Evolutionary conservation across 495 filamentous ascomycete genomes (phyloP).

Genomic region (Aspergillus cavernicola): DNA sequence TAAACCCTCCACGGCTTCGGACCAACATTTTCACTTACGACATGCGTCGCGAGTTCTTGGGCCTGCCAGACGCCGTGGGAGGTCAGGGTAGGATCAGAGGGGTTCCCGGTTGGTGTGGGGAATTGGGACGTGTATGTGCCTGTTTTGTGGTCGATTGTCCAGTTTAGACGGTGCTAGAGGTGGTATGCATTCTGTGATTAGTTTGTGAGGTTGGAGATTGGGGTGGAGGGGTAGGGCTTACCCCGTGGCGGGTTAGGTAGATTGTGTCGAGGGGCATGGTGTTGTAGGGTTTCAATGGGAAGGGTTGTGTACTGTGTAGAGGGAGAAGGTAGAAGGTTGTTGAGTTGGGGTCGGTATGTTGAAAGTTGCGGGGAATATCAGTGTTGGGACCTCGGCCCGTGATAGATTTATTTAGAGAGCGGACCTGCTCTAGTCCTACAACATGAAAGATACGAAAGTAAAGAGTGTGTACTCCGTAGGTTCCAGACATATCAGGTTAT

Average conservation of each 20-base stretch:
- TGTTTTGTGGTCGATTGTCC: conserved; percentile 73
- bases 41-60: conserved; percentile 66
- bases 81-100: conserved; percentile 82
- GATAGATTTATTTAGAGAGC: background rate
- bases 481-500: background rate
- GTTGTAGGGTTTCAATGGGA: background rate
- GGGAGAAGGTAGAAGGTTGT: background rate
- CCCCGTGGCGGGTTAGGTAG: conserved; percentile 82
- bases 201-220: background rate
- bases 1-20: conserved; percentile 67
- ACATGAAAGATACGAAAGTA: background rate
- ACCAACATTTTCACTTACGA: conserved; percentile 58
- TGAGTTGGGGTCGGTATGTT: background rate
- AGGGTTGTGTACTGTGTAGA: background rate
- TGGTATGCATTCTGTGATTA: conserved; percentile 13
- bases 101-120: conserved; percentile 76
- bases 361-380: conserved; percentile 9
- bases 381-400: conserved; percentile 3
- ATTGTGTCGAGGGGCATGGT: conserved; percentile 66
- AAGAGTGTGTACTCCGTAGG: no score
- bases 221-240: conserved; percentile 45
- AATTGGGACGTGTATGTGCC: conserved; percentile 67
- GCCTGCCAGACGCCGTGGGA: conserved; percentile 81
- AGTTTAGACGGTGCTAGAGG: conserved; percentile 82
- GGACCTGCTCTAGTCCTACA: background rate